Evolutionary conservation across 176 grass and related monocot genomes (phyloP), one percentile per base, ranked within the genome.

Genomic region (Zizania latifolia): DNA sequence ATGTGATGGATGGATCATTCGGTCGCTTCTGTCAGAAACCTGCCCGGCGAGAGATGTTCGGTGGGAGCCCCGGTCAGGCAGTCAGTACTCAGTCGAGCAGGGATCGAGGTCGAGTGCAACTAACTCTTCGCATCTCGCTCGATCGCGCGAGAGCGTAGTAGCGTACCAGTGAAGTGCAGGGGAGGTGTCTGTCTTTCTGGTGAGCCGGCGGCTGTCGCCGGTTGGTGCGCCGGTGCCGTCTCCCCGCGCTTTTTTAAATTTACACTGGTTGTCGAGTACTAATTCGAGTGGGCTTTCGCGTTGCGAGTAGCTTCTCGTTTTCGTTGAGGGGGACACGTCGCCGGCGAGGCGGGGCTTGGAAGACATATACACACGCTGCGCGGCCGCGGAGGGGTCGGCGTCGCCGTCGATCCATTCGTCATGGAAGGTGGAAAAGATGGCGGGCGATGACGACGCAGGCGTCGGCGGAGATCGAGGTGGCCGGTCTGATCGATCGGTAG

Each of bases 41-140:
- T 62, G 58, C 35, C 13, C 10, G 32, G 11, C 19, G 14, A 27
- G 26, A 23, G 16, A 21, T 21, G 37, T 16, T 35, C 26, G 58
- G 17, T 58, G 57, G n/a, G n/a, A n/a, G n/a, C n/a, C n/a, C n/a
- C n/a, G n/a, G n/a, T n/a, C n/a, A n/a, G n/a, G n/a, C n/a, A n/a
- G n/a, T n/a, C n/a, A n/a, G n/a, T n/a, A n/a, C n/a, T n/a, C n/a
- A n/a, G n/a, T n/a, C n/a, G n/a, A n/a, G n/a, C n/a, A 28, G 66
- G 24, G 22, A 36, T 36, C 14, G 58, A 54, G 85, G 35, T 82
- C 85, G 78, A 82, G 85, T 86, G 48, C 84, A 86, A 81, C 78
- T 56, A 81, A 81, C 78, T 76, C 76, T 57, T 75, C 56, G 34
- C 34, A 12, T 36, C 10, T 12, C 56, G 23, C 53, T 21, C 4